Base-by-base conservation (phyloP, 352 stramenopile genomes). In the Phytophthora vignae region DNA sequence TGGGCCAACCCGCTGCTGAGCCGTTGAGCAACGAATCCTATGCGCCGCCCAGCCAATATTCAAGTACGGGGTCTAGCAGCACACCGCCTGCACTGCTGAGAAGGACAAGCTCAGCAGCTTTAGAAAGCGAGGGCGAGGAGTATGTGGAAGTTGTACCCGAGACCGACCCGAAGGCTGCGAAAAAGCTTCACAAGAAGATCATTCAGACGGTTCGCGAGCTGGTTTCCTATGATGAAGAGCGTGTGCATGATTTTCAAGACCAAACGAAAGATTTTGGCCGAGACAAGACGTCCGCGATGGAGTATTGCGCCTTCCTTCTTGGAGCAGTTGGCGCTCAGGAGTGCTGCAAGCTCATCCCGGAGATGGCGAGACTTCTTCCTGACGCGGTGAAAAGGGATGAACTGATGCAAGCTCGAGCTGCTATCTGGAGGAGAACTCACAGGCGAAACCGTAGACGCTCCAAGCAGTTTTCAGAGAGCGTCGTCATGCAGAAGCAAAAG, bases 401-500 rank as follows among this genome's bases (percentile, higher is more conserved):
- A 52, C 68, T 95, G 29, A 67, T 95, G 71, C 76, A 83, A 11
- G 88, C 84, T 10, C 81, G 88, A 57, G 79, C 84, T 8, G 76
- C 77, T 42, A 92, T 94, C 57, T 88, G 85, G 70, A 79, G 84
- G 33, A 81, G 85, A 52, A 77, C 77, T 50, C 67, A 86, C 21
- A 86, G 85, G 29, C 84, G 87, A 44, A 78, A 93, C 48, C 85
- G 85, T 49, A 78, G 85, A n/a, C 81, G 87, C 11, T 93, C 85
- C 0, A 94, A 94, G 70, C 87, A 94, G 54, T 91, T 90, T 67
- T 94, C 87, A 1, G 87, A 94, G 55, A 92, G 77, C 52, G 74
- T 92, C 11, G 82, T 90, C 48, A 75, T 91, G 52, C 77, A 92
- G 58, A 77, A 91, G n/a, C 81, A 84, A 55, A 87, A 82, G 29